phyloP scores from a whole-genome alignment of 2,329 filamentous ascomycete genomes.

The Acephala macrosclerotiorum region DNA sequence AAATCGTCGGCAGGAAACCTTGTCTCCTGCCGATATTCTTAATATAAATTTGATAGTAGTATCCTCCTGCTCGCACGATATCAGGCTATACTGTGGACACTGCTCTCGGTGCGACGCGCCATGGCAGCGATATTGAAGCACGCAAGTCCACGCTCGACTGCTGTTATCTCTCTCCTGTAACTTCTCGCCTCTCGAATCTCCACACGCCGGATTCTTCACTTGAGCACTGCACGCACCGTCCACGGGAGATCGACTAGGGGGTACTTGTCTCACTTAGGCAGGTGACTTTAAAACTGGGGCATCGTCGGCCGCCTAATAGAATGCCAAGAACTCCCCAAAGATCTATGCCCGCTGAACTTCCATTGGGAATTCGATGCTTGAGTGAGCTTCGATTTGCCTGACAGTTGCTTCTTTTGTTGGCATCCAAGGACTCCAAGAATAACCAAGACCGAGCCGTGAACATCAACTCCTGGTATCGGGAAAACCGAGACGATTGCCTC shows the following conservation, averaged over 20 bases:
- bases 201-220: slow-evolving; percentile 9
- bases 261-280: slow-evolving; percentile 17
- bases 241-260: background rate
- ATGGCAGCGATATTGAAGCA: background rate
- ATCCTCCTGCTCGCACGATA: background rate
- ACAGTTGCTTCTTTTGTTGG: background rate
- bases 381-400: background rate
- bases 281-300: slow-evolving; percentile 5
- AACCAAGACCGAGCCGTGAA: background rate
- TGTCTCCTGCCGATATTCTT: background rate
- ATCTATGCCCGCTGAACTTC: background rate
- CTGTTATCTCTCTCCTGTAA: background rate
- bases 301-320: background rate
- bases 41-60: background rate
- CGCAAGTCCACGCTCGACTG: background rate
- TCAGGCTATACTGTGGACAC: background rate
- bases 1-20: background rate
- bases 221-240: background rate
- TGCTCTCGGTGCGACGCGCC: too few relatives aligned
- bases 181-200: slow-evolving; percentile 7
- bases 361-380: background rate
- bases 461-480: background rate
- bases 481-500: background rate
- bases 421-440: background rate
- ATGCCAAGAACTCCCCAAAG: background rate